Base-by-base conservation (phyloP, 176 grass and related monocot species). In the Carex cristatella region DNA sequence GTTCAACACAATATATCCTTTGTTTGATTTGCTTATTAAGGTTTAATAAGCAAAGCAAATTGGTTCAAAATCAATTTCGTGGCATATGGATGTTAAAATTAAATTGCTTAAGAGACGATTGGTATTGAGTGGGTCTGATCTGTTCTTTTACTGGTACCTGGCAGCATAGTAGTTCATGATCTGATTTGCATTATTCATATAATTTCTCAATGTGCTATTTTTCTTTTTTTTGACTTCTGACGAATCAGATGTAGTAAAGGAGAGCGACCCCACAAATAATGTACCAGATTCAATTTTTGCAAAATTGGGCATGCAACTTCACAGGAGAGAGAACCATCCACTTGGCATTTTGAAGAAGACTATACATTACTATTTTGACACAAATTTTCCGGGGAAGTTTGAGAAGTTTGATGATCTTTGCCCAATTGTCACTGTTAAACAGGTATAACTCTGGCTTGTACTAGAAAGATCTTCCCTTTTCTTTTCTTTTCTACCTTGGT, bases 311-410 rank as follows among this genome's bases (percentile, higher is more conserved):
- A 79, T 95, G 81, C 93, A 98, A 86, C 87, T 98, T n/a, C 93
- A 98, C 65, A 91, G 91, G 83, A 93, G 93, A 84, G 93, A 91
- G 79, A 95, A 76, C 79, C 96, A 98, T 57, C 93, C 93, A 44
- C 87, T 98, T 56, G 93, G 96, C 61, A 98, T 98, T 75, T 84
- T 98, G 65, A 98, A 95, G 90, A 95, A 95, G 61, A 88, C 96
- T 16, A 91, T 98, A 63, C 89, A 89, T 1, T 81, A 89, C 79
- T 98, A 98, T 84, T 95, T 98, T 38, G 91, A 98, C 71, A 89
- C 80, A 48, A 95, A 81, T 68, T 94, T 93, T 10, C 5, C 88
- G 31, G 79, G 90, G 12, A 81, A 91, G 65, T 98, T 92, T 85
- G 85, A 88, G 67, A 95, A 98, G 87, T 95, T 95, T 66, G 96